These are phyloP conservation scores for Sapria himalayana DNA, from an alignment of 345 rosid genomes.

Conservation along the genomic window DNA sequence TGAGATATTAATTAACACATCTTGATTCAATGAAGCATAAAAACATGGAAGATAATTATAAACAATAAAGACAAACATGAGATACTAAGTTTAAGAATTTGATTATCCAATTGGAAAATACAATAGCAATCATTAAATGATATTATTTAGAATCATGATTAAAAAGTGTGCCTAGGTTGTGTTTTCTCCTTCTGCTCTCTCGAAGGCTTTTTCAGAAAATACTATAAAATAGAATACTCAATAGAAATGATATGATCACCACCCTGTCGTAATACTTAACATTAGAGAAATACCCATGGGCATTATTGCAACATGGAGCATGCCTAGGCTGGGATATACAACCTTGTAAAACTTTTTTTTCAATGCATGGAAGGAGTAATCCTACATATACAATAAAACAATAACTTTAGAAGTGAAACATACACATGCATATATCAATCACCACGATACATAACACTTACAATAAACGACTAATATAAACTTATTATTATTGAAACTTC, in stretches of 20 bases:
- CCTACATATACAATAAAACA: conserved; percentile 35
- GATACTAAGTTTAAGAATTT: too few species aligned
- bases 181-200: conserved; percentile 17
- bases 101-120: too few species aligned
- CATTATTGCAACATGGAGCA: conserved; percentile 25
- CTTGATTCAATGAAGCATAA: too few species aligned
- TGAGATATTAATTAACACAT: too few species aligned
- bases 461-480: too few species aligned
- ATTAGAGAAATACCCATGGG: conserved; percentile 24
- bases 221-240: conserved; percentile 23
- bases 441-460: too few species aligned
- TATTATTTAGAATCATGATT: conserved; percentile 14
- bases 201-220: conserved; percentile 13
- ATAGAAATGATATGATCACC: conserved; percentile 31
- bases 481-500: too few species aligned
- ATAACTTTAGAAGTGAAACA: too few species aligned
- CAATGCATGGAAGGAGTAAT: conserved; percentile 26
- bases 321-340: conserved; percentile 28
- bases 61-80: too few species aligned
- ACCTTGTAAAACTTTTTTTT: conserved; percentile 35
- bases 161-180: conserved; percentile 23
- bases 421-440: too few species aligned
- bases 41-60: too few species aligned
- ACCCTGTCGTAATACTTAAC: conserved; percentile 18
- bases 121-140: too few species aligned